phyloP scores from a whole-genome alignment of 2,329 filamentous ascomycete genomes.

The Penicillium corylophilum region DNA sequence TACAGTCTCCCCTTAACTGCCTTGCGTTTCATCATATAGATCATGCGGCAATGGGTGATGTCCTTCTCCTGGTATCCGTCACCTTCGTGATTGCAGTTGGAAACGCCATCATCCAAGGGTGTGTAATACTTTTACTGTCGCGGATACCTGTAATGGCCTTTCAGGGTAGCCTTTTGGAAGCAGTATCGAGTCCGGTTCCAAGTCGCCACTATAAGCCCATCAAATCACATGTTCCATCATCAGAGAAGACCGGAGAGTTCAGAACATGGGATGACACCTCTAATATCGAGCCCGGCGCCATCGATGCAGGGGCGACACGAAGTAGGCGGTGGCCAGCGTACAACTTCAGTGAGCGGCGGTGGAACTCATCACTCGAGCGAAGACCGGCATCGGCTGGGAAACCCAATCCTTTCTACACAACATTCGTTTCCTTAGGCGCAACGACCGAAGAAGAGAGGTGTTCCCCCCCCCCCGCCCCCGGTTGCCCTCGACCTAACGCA shows the following conservation, averaged over 20 bases:
- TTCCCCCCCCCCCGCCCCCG: neutral
- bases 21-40: neutral
- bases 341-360: neutral
- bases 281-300: neutral
- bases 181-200: slow-evolving; percentile 17
- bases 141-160: neutral
- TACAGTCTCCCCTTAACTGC: neutral
- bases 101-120: slow-evolving; percentile 11
- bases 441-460: neutral
- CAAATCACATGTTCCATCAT: slow-evolving; percentile 3
- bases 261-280: neutral
- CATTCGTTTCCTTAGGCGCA: neutral
- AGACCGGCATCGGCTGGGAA: neutral
- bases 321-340: slow-evolving; percentile 4
- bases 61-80: slow-evolving; percentile 12
- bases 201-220: slow-evolving; percentile 6
- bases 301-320: slow-evolving; percentile 8
- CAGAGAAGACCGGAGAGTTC: slow-evolving; percentile 1
- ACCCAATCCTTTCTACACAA: neutral
- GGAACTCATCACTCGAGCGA: neutral
- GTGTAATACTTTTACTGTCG: neutral
- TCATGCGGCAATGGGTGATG: slow-evolving; percentile 7
- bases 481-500: slow-evolving; percentile 1
- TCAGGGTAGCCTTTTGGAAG: slow-evolving; percentile 13
- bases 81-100: slow-evolving; percentile 14